Conservation (phyloP, 192 early-diverging fungal species). For the Podila clonocystis region DNA sequence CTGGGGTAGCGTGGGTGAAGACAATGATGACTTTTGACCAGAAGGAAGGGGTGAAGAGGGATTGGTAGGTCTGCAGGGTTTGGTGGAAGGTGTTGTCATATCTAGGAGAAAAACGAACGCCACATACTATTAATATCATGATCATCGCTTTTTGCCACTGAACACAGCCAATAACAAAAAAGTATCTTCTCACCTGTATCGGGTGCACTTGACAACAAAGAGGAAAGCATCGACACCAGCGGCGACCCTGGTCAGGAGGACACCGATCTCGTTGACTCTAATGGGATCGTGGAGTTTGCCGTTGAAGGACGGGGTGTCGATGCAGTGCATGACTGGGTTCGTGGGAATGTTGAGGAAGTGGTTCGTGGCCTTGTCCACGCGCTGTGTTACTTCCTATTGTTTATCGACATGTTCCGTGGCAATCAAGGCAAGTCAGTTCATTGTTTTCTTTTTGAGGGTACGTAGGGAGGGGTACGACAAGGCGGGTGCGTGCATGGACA, state of each 20-base stretch:
- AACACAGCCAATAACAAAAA: not conserved
- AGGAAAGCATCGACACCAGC: constrained; percentile 55
- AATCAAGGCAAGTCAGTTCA: too few relatives aligned
- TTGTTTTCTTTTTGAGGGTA: too few relatives aligned
- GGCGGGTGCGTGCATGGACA: too few relatives aligned
- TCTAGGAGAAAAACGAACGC: constrained; percentile 4
- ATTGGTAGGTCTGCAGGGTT: constrained; percentile 39
- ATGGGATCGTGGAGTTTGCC: constrained; percentile 49
- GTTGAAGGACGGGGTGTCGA: constrained; percentile 55
- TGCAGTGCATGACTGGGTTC: constrained; percentile 52
- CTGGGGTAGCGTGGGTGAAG: constrained; percentile 45
- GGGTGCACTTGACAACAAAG: constrained; percentile 51
- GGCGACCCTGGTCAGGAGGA: constrained; percentile 35
- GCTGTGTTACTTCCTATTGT: constrained; percentile 53
- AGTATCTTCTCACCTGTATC: constrained; percentile 39
- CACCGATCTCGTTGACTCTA: constrained; percentile 38
- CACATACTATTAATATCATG: not conserved
- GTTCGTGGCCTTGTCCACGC: constrained; percentile 43
- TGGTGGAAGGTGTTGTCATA: constrained; percentile 45
- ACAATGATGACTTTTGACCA: constrained; percentile 51
- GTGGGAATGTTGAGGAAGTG: constrained; percentile 46
- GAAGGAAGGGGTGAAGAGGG: constrained; percentile 35
- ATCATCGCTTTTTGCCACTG: not conserved
- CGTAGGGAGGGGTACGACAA: too few relatives aligned
- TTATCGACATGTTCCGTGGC: not conserved